Evolutionary conservation across 1,284 basidiomycete species (phyloP).

Genomic region (Agaricales sp.): DNA sequence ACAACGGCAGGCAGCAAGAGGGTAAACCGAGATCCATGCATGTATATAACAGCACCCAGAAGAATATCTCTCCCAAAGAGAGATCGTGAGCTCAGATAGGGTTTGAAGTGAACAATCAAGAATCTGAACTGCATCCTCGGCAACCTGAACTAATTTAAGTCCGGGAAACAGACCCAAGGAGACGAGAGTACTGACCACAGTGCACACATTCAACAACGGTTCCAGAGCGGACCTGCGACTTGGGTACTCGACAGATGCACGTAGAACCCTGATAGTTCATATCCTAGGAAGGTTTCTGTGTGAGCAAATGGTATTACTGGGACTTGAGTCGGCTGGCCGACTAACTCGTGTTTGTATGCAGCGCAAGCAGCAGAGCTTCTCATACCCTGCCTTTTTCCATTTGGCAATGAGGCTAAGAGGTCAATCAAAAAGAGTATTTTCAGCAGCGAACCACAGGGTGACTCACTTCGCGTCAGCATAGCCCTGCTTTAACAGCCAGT

Average conservation of each 20-base stretch:
- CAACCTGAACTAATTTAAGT: constrained; percentile 39
- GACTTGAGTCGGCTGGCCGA: constrained; percentile 10
- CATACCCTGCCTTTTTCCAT: constrained; percentile 99
- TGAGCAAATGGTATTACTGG: constrained; percentile 7
- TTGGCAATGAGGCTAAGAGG: constrained; percentile 92
- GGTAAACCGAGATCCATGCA: no score
- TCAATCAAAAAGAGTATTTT: constrained; percentile 8
- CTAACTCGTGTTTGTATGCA: constrained; percentile 91
- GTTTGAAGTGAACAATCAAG: no score
- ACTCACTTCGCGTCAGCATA: constrained; percentile 96
- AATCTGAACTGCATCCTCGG: constrained; percentile 79
- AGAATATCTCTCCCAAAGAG: no score
- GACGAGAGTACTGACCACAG: constrained; percentile 69
- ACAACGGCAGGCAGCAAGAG: no score
- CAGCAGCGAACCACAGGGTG: constrained; percentile 4
- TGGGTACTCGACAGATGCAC: constrained; percentile 96
- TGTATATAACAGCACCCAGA: no score
- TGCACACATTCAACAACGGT: constrained; percentile 96
- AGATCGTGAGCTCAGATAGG: no score
- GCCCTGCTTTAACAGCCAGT: constrained; percentile 96
- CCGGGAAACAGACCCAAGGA: constrained; percentile 8
- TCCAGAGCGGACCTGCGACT: constrained; percentile 83
- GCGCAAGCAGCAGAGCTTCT: constrained; percentile 94
- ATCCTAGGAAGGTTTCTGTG: constrained; percentile 44
- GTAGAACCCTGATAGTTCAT: constrained; percentile 99